These are phyloP conservation scores for Colletotrichum karsti DNA, from an alignment of 2,329 filamentous ascomycete species.

Conservation along the genomic window DNA sequence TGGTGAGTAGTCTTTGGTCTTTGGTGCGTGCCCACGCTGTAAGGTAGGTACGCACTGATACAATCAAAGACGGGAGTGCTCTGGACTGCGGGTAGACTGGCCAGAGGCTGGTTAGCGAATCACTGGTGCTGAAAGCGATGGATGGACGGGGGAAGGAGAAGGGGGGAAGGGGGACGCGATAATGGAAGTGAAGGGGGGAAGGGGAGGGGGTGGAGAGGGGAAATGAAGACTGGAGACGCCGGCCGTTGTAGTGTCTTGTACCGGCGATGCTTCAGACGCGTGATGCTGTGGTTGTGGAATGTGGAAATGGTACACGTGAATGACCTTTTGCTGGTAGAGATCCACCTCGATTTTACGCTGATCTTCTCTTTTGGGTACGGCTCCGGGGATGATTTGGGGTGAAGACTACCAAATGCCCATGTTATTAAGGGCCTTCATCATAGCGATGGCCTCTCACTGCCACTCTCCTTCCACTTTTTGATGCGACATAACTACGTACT, in stretches of 20 bases:
- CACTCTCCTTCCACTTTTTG: constrained; percentile 1
- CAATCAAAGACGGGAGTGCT: constrained; percentile 5
- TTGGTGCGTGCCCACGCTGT: no score
- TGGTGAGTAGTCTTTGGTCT: no score
- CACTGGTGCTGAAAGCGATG: neutral
- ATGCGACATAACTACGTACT: neutral
- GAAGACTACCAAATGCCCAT: neutral
- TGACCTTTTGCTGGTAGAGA: neutral
- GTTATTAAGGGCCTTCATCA: constrained; percentile 3
- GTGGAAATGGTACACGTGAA: constrained; percentile 1
- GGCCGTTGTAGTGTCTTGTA: constrained; percentile 21
- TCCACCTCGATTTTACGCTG: neutral
- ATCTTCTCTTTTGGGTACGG: constrained; percentile 19
- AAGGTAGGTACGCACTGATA: constrained; percentile 1
- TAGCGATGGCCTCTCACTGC: neutral
- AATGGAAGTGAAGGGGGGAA: neutral
- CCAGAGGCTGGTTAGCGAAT: neutral
- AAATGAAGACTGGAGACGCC: constrained; percentile 26
- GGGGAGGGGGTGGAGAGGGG: constrained; percentile 23
- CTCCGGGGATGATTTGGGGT: constrained; percentile 1
- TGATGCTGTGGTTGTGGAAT: neutral
- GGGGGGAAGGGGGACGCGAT: neutral
- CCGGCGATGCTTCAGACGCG: neutral
- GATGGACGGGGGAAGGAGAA: neutral
- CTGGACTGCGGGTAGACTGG: constrained; percentile 3